Percentiles rank a stretch among this genome's conserved stretches.
These are phyloP conservation scores for Talaromyces funiculosus DNA, from an alignment of 2,329 filamentous ascomycete species.

Conservation along the genomic window DNA sequence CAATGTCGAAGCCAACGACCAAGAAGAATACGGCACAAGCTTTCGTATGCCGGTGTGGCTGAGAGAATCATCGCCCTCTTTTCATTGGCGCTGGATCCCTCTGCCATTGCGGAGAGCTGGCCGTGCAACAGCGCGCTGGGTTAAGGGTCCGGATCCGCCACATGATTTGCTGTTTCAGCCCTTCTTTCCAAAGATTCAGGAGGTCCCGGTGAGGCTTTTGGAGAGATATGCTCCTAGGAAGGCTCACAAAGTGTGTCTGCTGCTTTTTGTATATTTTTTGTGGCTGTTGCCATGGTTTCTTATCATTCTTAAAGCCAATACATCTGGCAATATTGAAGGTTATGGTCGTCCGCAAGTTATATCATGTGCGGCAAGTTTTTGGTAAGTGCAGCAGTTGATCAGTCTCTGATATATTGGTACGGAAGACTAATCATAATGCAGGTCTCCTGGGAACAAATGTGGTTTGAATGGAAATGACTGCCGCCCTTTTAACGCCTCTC, in stretches of 20 bases:
- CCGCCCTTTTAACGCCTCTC: conserved; percentile 49
- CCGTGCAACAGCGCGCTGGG: conserved; percentile 40
- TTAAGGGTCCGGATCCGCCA: conserved; percentile 45
- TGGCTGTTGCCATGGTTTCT: conserved; percentile 47
- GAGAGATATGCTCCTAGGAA: conserved; percentile 42
- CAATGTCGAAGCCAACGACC: conserved; percentile 5
- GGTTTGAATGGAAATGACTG: conserved; percentile 53
- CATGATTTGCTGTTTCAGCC: conserved; percentile 42
- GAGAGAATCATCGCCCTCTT: conserved; percentile 43
- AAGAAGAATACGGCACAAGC: neutral
- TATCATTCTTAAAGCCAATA: conserved; percentile 41
- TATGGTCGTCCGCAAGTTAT: conserved; percentile 43
- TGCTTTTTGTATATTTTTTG: conserved; percentile 39
- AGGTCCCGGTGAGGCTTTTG: conserved; percentile 40
- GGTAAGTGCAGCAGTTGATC: conserved; percentile 27
- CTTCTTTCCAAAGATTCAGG: conserved; percentile 43
- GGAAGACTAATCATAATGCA: conserved; percentile 16
- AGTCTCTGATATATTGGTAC: neutral
- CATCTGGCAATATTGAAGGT: conserved; percentile 44
- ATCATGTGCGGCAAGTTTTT: conserved; percentile 43
- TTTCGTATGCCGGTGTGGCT: conserved; percentile 43
- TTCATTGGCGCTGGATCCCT: conserved; percentile 46
- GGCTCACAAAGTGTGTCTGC: conserved; percentile 40
- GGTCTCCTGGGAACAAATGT: conserved; percentile 43
- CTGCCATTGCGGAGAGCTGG: conserved; percentile 40